Percentiles rank a stretch among this genome's conserved stretches.
phyloP scores from a whole-genome alignment of 1,284 basidiomycete genomes.

The Gastroboletus turbinatus region DNA sequence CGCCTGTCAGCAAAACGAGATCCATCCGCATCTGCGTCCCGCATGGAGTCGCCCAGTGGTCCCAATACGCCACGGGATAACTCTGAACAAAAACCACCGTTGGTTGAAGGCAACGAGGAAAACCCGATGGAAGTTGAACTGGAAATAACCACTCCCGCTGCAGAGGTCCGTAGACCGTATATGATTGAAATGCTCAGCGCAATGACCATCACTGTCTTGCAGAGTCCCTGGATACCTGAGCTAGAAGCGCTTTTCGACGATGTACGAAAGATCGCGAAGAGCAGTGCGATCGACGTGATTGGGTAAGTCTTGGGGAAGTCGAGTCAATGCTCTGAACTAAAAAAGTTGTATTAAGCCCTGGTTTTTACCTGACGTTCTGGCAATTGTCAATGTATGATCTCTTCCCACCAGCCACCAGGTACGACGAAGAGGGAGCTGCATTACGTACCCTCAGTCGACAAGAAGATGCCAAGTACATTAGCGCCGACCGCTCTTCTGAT shows the following conservation, averaged over 20 bases:
- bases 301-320: constrained; percentile 51
- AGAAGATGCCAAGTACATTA: constrained; percentile 57
- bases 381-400: constrained; percentile 89
- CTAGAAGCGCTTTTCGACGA: constrained; percentile 69
- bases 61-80: constrained; percentile 36
- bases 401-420: constrained; percentile 63
- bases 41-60: constrained; percentile 60
- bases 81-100: constrained; percentile 35
- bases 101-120: constrained; percentile 46
- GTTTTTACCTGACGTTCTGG: constrained; percentile 95
- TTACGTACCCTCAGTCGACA: constrained; percentile 58
- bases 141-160: constrained; percentile 11
- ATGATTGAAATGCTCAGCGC: neutral
- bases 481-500: constrained; percentile 66
- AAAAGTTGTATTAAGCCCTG: constrained; percentile 52
- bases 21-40: constrained; percentile 52
- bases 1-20: constrained; percentile 74
- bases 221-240: constrained; percentile 79
- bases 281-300: constrained; percentile 61
- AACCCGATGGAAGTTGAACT: constrained; percentile 51
- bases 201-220: constrained; percentile 16
- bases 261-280: constrained; percentile 65
- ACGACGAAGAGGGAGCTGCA: constrained; percentile 66
- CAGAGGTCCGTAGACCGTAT: constrained; percentile 23
- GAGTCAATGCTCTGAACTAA: constrained; percentile 5